Percentiles rank a stretch among this genome's conserved stretches.
Conservation (phyloP, 73 alveolate species). For the Paramecium bursaria region DNA sequence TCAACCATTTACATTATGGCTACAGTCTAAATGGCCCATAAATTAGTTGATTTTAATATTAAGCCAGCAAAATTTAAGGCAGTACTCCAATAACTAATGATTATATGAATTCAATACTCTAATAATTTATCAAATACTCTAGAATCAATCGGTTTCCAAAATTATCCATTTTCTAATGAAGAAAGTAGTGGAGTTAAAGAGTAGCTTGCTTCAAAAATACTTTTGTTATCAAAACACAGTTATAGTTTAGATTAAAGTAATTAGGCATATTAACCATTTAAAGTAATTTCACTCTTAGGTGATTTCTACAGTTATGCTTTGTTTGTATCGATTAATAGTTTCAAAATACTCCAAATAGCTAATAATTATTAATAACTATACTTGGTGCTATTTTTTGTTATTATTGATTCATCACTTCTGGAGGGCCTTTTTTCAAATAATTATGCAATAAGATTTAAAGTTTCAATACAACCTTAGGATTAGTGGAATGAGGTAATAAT, state of each 20-base stretch:
- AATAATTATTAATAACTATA: not conserved
- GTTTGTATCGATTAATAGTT: constrained; percentile 11
- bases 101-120: too few relatives aligned
- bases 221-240: constrained; percentile 24
- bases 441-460: constrained; percentile 54
- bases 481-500: not conserved
- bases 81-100: not conserved
- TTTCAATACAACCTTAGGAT: constrained; percentile 47
- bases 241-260: constrained; percentile 7
- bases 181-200: constrained; percentile 53
- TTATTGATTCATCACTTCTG: constrained; percentile 58
- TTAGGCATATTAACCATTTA: constrained; percentile 8
- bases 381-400: constrained; percentile 14
- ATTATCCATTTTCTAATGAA: constrained; percentile 32
- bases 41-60: constrained; percentile 8
- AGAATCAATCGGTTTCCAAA: constrained; percentile 66
- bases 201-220: constrained; percentile 58
- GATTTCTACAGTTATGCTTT: constrained; percentile 17
- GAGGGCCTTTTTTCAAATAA: constrained; percentile 69
- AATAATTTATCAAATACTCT: constrained; percentile 39
- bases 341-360: constrained; percentile 47
- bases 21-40: constrained; percentile 61
- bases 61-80: constrained; percentile 15
- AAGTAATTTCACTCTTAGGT: constrained; percentile 14
- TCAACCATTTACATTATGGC: constrained; percentile 53